These are phyloP conservation scores for Dendrobium chrysotoxum DNA, from an alignment of 106 monocot species.

Conservation along the genomic window DNA sequence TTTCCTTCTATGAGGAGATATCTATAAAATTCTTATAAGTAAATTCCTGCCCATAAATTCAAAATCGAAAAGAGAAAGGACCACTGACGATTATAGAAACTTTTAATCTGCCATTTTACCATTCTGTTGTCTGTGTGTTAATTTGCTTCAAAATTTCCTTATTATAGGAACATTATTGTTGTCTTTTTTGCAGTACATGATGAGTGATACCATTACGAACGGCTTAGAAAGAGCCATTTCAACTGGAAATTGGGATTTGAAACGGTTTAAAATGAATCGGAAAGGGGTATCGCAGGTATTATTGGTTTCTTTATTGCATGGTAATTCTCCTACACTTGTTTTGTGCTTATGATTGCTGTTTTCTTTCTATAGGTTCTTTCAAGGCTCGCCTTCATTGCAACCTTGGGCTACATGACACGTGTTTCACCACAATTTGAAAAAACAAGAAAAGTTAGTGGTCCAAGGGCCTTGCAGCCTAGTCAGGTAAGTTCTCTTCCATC, in stretches of 20 bases:
- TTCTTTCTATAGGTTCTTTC: slow-evolving; percentile 53
- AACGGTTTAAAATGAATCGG: slow-evolving; percentile 88
- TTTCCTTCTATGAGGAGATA: background rate
- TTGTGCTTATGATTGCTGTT: background rate
- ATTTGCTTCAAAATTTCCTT: background rate
- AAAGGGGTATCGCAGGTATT: slow-evolving; percentile 85
- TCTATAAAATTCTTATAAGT: background rate
- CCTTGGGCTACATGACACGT: slow-evolving; percentile 91
- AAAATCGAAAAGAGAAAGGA: background rate
- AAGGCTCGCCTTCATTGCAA: slow-evolving; percentile 75
- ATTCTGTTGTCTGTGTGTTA: background rate
- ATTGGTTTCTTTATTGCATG: background rate
- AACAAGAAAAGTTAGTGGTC: slow-evolving; percentile 98
- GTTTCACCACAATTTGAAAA: slow-evolving; percentile 96
- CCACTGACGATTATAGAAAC: background rate
- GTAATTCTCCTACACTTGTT: background rate
- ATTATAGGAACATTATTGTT: background rate
- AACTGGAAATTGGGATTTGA: slow-evolving; percentile 96
- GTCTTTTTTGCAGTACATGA: slow-evolving; percentile 29
- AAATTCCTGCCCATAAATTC: background rate
- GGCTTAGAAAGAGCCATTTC: slow-evolving; percentile 89
- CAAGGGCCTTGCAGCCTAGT: slow-evolving; percentile 96
- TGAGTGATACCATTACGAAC: slow-evolving; percentile 31
- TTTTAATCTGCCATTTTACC: background rate
- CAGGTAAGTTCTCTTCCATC: slow-evolving; percentile 37